phyloP scores from a whole-genome alignment of 345 rosid species.

The Orychophragmus violaceus region DNA sequence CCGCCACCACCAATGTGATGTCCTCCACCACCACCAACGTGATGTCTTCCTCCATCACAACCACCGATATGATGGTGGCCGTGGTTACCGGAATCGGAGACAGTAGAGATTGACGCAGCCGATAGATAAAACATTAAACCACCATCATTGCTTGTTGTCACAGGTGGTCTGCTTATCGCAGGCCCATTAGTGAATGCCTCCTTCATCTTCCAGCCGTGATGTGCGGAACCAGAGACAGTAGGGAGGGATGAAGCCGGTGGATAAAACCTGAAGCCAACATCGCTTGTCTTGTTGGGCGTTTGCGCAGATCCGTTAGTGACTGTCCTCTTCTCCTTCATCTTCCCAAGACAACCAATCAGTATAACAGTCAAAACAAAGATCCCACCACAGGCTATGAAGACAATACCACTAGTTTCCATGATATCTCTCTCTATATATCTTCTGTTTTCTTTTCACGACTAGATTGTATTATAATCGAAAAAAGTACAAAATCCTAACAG shows the following conservation, averaged over 20 bases:
- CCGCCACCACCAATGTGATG: neutral
- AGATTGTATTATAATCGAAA: neutral
- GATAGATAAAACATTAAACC: neutral
- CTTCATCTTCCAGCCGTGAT: neutral
- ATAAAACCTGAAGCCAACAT: neutral
- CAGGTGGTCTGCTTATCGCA: too few species aligned
- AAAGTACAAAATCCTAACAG: neutral
- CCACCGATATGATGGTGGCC: neutral
- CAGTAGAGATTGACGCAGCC: neutral
- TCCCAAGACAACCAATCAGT: neutral
- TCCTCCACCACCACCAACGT: neutral
- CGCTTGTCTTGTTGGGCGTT: constrained; percentile 6
- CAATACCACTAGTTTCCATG: neutral
- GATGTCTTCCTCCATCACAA: neutral
- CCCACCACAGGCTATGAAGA: neutral
- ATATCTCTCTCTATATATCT: neutral
- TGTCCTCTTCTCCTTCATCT: neutral
- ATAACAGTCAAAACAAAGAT: neutral
- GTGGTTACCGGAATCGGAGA: neutral
- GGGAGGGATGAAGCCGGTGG: constrained; percentile 18
- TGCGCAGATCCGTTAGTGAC: neutral
- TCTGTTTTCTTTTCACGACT: neutral
- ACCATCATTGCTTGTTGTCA: neutral
- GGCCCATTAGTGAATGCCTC: neutral
- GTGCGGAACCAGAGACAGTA: neutral